These are phyloP conservation scores for Histomonas meleagridis DNA, from an alignment of 208 protist species.

Conservation along the genomic window DNA sequence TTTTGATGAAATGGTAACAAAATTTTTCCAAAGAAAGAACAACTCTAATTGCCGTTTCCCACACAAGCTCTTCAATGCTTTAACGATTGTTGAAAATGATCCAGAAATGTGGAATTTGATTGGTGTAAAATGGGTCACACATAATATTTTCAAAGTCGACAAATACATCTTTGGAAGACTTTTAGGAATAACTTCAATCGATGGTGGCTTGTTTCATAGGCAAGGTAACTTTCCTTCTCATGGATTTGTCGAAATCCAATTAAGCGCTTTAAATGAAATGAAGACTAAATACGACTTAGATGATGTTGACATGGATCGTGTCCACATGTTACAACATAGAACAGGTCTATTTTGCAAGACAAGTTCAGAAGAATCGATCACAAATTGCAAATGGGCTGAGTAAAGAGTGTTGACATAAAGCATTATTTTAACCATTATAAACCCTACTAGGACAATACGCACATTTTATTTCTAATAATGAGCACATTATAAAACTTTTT, in stretches of 20 bases:
- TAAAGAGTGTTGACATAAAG: too few species aligned
- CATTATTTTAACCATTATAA: too few species aligned
- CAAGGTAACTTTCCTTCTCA: constrained; percentile 19
- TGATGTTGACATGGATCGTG: not conserved
- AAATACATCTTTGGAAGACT: not conserved
- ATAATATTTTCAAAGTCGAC: constrained; percentile 4
- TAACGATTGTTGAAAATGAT: not conserved
- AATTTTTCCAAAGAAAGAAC: constrained; percentile 28
- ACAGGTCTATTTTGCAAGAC: not conserved
- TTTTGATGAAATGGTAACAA: not conserved
- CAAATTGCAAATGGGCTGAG: not conserved
- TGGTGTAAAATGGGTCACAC: constrained; percentile 4
- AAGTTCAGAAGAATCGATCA: not conserved
- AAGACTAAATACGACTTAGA: not conserved
- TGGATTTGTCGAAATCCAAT: constrained; percentile 13
- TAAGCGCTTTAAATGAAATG: not conserved
- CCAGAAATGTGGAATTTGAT: not conserved
- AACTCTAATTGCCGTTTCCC: constrained; percentile 10
- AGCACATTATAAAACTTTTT: too few species aligned
- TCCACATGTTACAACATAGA: not conserved
- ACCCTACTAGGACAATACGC: too few species aligned
- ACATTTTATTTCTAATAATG: too few species aligned
- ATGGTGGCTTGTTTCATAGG: not conserved
- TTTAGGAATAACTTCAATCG: not conserved
- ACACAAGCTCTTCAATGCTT: constrained; percentile 5